phyloP scores from a whole-genome alignment of 176 grass and related monocot species.

The Carex littledalei region DNA sequence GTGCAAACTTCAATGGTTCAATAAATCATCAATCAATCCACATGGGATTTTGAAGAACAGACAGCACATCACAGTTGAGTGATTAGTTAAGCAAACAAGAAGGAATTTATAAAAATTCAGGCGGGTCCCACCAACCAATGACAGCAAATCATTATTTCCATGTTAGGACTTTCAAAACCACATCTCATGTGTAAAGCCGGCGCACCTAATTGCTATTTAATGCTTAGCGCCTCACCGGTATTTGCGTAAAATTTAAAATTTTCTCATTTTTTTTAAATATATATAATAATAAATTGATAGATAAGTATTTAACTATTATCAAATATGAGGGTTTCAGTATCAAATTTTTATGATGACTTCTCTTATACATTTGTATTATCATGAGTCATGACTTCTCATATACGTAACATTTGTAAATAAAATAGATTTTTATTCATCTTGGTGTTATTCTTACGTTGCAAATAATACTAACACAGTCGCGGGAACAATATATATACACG shows the following conservation, averaged over 20 bases:
- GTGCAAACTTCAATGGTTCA: neutral
- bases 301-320: neutral
- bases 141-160: constrained; percentile 18
- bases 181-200: neutral
- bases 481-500: neutral
- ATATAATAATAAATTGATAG: neutral
- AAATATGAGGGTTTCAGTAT: neutral
- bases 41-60: constrained; percentile 5
- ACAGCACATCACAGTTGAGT: constrained; percentile 6
- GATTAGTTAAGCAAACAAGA: neutral
- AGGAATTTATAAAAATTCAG: neutral
- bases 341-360: neutral
- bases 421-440: too few relatives aligned
- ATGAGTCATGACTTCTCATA: too few relatives aligned
- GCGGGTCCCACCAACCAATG: constrained; percentile 5
- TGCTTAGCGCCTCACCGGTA: neutral
- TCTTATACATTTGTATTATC: too few relatives aligned
- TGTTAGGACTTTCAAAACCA: constrained; percentile 10
- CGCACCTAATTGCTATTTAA: constrained; percentile 16
- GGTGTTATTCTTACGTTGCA: too few relatives aligned
- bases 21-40: neutral
- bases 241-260: neutral
- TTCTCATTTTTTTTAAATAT: neutral
- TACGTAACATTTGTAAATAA: too few relatives aligned
- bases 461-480: too few relatives aligned